Evolutionary conservation across 176 grass and related monocot genomes (phyloP).

Genomic region (Tillandsia fasciculata): DNA sequence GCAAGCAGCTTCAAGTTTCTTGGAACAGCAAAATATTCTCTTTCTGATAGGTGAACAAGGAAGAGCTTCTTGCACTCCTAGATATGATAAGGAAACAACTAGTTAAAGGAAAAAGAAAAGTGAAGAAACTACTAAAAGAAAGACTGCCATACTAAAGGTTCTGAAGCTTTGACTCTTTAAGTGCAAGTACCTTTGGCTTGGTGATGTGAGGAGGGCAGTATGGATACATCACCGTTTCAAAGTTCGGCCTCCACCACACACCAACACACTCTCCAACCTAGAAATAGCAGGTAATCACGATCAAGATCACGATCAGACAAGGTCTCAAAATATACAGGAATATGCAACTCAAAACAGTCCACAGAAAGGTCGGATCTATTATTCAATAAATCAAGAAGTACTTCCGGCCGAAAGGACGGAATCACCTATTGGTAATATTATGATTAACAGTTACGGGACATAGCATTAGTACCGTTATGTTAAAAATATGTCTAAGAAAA

Average conservation of each 20-base stretch:
- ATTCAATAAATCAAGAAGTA: not conserved
- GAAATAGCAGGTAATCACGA: slow-evolving; percentile 9
- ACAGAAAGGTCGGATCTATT: not conserved
- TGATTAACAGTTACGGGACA: no score
- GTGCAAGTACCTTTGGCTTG: slow-evolving; percentile 72
- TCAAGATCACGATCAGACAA: no score
- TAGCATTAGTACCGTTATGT: no score
- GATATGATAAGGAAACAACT: not conserved
- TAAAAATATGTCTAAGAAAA: no score
- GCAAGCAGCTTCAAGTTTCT: slow-evolving; percentile 99
- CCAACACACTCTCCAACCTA: slow-evolving; percentile 98
- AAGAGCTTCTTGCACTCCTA: slow-evolving; percentile 99
- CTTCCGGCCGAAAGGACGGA: no score
- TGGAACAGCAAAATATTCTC: slow-evolving; percentile 98
- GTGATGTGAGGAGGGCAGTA: slow-evolving; percentile 99
- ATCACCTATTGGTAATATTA: not conserved
- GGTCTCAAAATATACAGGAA: no score
- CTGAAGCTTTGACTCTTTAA: slow-evolving; percentile 10
- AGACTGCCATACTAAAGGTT: not conserved
- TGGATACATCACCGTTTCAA: slow-evolving; percentile 98
- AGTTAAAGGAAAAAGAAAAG: slow-evolving; percentile 1
- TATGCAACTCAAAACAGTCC: no score
- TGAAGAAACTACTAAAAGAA: not conserved
- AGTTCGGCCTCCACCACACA: slow-evolving; percentile 99
- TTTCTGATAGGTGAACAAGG: slow-evolving; percentile 90